Conservation (phyloP, 305 asterid species). For the Plantago lanceolata region DNA sequence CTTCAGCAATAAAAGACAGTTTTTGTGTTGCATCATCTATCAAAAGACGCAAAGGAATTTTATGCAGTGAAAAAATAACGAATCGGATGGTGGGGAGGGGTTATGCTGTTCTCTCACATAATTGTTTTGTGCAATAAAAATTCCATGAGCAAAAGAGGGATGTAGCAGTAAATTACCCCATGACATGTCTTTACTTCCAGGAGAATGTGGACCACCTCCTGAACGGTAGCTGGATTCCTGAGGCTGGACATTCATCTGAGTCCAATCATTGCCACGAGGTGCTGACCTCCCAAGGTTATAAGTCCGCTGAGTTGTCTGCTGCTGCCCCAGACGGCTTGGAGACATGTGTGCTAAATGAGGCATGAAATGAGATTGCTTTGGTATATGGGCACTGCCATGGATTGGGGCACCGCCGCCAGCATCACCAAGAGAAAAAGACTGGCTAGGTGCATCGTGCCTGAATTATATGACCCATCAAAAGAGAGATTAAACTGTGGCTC, state of each 20-base stretch:
- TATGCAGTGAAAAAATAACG: not conserved
- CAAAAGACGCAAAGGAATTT: not conserved
- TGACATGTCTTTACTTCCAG: constrained; percentile 40
- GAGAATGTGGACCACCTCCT: constrained; percentile 44
- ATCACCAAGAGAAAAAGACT: constrained; percentile 55
- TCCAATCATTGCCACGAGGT: constrained; percentile 55
- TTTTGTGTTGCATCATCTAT: not conserved
- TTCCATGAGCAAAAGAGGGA: not conserved
- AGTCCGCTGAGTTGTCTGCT: constrained; percentile 51
- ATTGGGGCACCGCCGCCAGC: constrained; percentile 55
- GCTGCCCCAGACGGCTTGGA: constrained; percentile 56
- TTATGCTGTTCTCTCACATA: not conserved
- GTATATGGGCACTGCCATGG: constrained; percentile 44
- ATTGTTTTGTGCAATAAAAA: not conserved
- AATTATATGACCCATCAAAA: constrained; percentile 27
- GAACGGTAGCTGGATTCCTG: constrained; percentile 37
- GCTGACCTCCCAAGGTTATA: constrained; percentile 59
- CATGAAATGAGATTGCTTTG: constrained; percentile 50
- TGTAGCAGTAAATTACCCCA: constrained; percentile 39
- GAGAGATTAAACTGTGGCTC: constrained; percentile 18
- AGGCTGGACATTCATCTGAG: constrained; percentile 40
- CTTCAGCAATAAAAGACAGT: not conserved
- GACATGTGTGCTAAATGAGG: constrained; percentile 59
- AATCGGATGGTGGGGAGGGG: not conserved
- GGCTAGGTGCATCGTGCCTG: constrained; percentile 61